Conservation (phyloP, 75 land plant species). For the Selaginella tamariscina region DNA sequence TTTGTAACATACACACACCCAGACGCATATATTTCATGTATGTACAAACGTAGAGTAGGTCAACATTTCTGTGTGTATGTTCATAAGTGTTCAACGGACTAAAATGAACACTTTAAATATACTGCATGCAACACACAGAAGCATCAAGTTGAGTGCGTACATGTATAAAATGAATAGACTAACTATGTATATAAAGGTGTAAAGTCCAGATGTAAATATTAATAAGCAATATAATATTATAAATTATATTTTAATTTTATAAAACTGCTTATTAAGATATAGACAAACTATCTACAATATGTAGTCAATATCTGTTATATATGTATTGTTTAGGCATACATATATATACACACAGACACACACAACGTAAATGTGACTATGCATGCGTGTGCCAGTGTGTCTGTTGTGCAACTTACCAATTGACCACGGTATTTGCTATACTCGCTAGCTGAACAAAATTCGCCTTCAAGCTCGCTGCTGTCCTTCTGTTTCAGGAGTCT, state of each 20-base stretch:
- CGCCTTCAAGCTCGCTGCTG: conserved; percentile 32
- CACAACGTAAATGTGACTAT: neutral
- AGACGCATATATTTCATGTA: neutral
- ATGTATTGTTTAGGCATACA: neutral
- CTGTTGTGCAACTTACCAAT: conserved; percentile 73
- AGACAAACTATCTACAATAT: conserved; percentile 1
- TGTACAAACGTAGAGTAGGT: too few relatives aligned
- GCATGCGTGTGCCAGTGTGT: neutral
- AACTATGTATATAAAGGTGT: too few relatives aligned
- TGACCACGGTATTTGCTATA: conserved; percentile 76
- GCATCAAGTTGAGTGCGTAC: too few relatives aligned
- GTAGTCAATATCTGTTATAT: neutral
- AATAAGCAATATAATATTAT: too few relatives aligned
- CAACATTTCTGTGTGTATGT: too few relatives aligned
- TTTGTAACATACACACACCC: neutral
- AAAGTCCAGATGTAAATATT: too few relatives aligned
- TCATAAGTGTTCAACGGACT: too few relatives aligned
- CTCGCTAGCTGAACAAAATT: conserved; percentile 52
- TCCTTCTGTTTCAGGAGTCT: conserved; percentile 56
- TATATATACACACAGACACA: neutral
- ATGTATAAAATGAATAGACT: too few relatives aligned
- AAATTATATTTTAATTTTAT: neutral
- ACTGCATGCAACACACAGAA: too few relatives aligned
- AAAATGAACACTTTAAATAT: too few relatives aligned
- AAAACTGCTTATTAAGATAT: conserved; percentile 5